Base-by-base conservation (phyloP, 2,329 filamentous ascomycete genomes). In the Geosmithia flava region DNA sequence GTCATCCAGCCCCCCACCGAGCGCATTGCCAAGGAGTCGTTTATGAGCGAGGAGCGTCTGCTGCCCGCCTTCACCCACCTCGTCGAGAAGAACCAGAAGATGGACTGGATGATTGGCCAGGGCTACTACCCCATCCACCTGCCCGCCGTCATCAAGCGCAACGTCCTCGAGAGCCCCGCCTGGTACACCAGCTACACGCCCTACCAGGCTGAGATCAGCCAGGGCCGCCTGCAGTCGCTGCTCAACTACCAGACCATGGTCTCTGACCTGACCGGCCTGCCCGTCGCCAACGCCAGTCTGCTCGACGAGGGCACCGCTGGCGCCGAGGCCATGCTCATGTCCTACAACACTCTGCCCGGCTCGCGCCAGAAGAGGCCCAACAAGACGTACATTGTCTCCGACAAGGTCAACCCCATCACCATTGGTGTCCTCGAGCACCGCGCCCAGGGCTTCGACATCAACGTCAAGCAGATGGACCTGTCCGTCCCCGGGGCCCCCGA, bases 181-280 rank as follows among this genome's bases (percentile, higher is more conserved):
- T 97, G 91, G 91, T 97, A 97, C 65, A 97, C 91, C 41, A 95
- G 89, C 68, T 96, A 97, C 66, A 96, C 91, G 0, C 91, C 91
- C 16, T 97, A 96, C 67, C 91, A 97, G 69, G 85, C 91, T 2
- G 91, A 97, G 69, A 95, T 97, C 70, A 95, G 89, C 63, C 91
- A 97, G 68, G 91, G 91, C 37, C 82, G 91, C 48, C 68, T 97
- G 52, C 88, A 96, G 72, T 95, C 88, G 6, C 71, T 97, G 48
- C 72, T 97, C 53, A 97, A 97, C 72, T 97, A 89, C 70, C 91
- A 97, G 72, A 97, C 91, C 17, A 75, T 97, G 71, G 84, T 95
- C 8, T 81, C 83, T 2, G 91, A 96, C 61, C 71, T 97, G 54
- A 96, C 91, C 0, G 88, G 80, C 1, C 75, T 97, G 29, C 80